Percentiles rank a stretch among this genome's conserved stretches.
These are phyloP conservation scores for Capsicum pubescens DNA, from an alignment of 257 asterid genomes.

Conservation along the genomic window DNA sequence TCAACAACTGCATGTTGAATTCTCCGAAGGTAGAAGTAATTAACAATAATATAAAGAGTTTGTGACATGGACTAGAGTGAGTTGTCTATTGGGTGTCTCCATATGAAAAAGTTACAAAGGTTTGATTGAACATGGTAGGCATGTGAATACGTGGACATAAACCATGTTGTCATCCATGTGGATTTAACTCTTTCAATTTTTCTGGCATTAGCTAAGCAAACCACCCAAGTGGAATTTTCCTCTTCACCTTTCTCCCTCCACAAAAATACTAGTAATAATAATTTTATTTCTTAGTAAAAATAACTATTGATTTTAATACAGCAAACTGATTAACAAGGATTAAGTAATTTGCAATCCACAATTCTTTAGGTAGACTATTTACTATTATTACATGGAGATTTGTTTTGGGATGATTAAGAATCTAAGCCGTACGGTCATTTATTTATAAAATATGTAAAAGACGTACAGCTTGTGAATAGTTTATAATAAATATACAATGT, in stretches of 20 bases:
- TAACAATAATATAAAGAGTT: background rate
- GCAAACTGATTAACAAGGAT: too few relatives aligned
- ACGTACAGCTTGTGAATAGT: too few relatives aligned
- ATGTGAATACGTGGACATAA: slow-evolving; percentile 60
- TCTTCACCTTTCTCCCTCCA: background rate
- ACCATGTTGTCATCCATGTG: slow-evolving; percentile 41
- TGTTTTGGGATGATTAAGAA: background rate
- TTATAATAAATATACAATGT: too few relatives aligned
- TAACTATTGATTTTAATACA: too few relatives aligned
- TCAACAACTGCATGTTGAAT: too few relatives aligned
- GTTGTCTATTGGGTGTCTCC: slow-evolving; percentile 49
- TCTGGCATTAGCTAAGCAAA: slow-evolving; percentile 44
- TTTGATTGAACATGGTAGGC: slow-evolving; percentile 72
- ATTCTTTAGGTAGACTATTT: slow-evolving; percentile 32
- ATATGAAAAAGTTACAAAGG: slow-evolving; percentile 55
- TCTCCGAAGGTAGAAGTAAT: too few relatives aligned
- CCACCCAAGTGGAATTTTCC: slow-evolving; percentile 38
- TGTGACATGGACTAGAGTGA: slow-evolving; percentile 47
- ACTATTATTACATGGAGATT: background rate
- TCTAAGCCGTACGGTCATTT: background rate
- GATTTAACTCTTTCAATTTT: slow-evolving; percentile 47
- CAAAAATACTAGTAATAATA: background rate
- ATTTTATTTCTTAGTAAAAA: background rate
- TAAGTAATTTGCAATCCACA: slow-evolving; percentile 28
- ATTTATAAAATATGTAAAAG: background rate